Evolutionary conservation across 805 yeast species (phyloP).

Genomic region (Nakazawaea peltata): DNA sequence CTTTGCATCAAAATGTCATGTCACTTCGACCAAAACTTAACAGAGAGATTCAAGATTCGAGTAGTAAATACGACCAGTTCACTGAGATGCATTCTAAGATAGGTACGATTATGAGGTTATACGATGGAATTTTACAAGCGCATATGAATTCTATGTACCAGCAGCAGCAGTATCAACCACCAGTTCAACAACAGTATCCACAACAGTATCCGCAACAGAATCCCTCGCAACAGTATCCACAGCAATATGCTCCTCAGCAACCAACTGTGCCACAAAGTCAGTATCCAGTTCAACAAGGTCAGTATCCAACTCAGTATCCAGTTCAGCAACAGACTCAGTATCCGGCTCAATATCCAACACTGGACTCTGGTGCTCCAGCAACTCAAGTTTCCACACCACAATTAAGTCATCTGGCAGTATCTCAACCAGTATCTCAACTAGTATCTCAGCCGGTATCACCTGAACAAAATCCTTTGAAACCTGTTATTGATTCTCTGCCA

Average conservation of each 20-base stretch:
- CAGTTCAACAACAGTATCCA: slow-evolving; percentile 7
- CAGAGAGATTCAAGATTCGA: slow-evolving; percentile 46
- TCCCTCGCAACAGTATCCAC: slow-evolving; percentile 1
- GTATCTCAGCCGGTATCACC: slow-evolving; percentile 1
- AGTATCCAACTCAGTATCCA: slow-evolving; percentile 1
- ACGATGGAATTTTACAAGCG: slow-evolving; percentile 65
- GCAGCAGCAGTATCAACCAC: slow-evolving; percentile 13
- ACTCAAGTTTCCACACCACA: no score
- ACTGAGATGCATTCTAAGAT: slow-evolving; percentile 73
- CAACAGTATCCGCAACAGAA: slow-evolving; percentile 3
- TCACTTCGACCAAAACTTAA: slow-evolving; percentile 65
- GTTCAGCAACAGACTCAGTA: neutral
- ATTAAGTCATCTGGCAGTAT: no score
- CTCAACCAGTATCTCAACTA: no score
- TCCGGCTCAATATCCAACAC: no score
- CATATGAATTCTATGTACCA: slow-evolving; percentile 32
- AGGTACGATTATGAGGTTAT: slow-evolving; percentile 65
- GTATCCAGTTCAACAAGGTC: no score
- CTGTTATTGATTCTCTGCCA: no score
- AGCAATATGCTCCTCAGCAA: slow-evolving; percentile 1
- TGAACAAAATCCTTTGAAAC: neutral
- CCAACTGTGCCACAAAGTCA: slow-evolving; percentile 11
- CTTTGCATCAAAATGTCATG: slow-evolving; percentile 51
- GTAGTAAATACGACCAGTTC: slow-evolving; percentile 54
- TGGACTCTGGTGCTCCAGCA: no score